These are phyloP conservation scores for Trichopus zeylanicus DNA, from an alignment of 116 monocot species.

Conservation along the genomic window DNA sequence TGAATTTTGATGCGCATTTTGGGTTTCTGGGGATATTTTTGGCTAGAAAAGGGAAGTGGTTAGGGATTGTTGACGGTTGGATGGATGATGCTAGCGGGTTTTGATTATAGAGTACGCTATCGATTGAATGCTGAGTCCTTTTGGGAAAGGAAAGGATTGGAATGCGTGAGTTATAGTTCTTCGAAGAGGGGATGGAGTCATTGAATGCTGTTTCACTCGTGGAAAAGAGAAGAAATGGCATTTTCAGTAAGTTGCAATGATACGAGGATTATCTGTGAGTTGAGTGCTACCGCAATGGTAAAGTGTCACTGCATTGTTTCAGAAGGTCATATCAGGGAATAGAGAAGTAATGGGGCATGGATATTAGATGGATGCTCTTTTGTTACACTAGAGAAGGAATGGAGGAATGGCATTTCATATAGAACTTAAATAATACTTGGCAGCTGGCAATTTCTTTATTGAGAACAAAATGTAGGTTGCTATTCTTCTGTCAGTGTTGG, in stretches of 20 bases:
- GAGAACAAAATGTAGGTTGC: neutral
- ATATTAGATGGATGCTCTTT: too few relatives aligned
- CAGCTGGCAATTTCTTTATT: neutral
- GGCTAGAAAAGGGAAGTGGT: neutral
- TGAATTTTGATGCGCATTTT: neutral
- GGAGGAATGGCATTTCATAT: neutral
- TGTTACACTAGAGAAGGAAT: too few relatives aligned
- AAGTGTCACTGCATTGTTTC: too few relatives aligned
- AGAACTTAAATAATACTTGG: neutral
- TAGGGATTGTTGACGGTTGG: neutral
- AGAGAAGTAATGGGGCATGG: too few relatives aligned
- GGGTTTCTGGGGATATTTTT: neutral
- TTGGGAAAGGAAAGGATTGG: too few relatives aligned
- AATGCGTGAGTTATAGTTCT: neutral
- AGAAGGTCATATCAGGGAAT: too few relatives aligned
- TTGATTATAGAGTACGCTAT: too few relatives aligned
- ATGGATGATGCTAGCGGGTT: too few relatives aligned
- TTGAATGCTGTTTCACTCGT: neutral
- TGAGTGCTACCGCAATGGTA: neutral
- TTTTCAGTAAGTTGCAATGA: too few relatives aligned
- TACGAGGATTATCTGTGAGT: neutral
- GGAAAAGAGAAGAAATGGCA: neutral
- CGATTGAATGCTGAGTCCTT: neutral
- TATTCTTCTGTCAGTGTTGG: neutral
- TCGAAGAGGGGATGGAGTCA: neutral